phyloP scores from a whole-genome alignment of 805 yeast species.

The Lipomyces anomalus region DNA sequence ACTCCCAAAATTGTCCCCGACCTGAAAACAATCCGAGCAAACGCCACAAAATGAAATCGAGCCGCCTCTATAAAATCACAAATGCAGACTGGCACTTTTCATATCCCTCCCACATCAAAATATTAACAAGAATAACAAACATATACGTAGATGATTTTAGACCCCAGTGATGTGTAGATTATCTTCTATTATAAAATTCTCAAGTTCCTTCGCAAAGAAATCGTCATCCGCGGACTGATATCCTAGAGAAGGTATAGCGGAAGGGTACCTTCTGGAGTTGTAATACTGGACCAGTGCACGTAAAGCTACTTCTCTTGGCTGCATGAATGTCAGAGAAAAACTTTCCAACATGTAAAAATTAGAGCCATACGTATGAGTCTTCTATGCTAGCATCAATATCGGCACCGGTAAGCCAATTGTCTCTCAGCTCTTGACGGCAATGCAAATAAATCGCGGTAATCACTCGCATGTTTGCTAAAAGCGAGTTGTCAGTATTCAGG shows the following conservation, averaged over 20 bases:
- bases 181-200: constrained; percentile 18
- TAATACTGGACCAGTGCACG: constrained; percentile 74
- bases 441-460: constrained; percentile 80
- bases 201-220: constrained; percentile 38
- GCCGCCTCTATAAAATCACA: no score
- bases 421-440: constrained; percentile 64
- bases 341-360: background rate
- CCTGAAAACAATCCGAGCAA: no score
- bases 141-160: no score
- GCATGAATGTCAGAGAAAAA: constrained; percentile 25
- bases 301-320: constrained; percentile 79
- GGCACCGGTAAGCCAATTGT: constrained; percentile 81
- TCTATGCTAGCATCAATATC: constrained; percentile 70
- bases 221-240: constrained; percentile 40
- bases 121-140: no score
- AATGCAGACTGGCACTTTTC: no score
- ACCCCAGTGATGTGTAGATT: background rate
- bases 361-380: constrained; percentile 28
- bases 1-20: no score
- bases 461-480: constrained; percentile 68
- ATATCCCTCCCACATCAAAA: no score
- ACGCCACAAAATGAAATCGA: no score
- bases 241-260: constrained; percentile 52
- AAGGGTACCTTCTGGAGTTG: constrained; percentile 53
- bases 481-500: no score